Base-by-base conservation (phyloP, 75 land plant genomes). In the Picea glauca region DNA sequence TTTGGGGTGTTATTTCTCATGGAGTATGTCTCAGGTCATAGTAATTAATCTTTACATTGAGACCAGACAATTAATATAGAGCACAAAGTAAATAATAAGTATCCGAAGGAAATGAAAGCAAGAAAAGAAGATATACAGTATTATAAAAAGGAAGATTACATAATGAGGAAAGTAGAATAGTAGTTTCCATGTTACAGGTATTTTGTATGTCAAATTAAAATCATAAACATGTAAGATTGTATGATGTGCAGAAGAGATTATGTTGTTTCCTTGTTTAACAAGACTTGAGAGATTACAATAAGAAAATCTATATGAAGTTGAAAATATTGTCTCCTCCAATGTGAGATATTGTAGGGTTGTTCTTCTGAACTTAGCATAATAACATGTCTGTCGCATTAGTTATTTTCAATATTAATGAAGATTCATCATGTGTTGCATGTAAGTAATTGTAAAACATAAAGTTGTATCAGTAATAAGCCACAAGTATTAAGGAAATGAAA, bases 331-430 rank as follows among this genome's bases (percentile, higher is more conserved):
- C 20, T 80, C 88, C 77, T 88, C 89, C 79, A 91, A 65, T n/a
- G 79, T 60, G 23, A 91, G 77, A 76, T 81, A 83, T 59, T 91
- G 89, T 63, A 89, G 85, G 62, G 89, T 85, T 58, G 87, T n/a
- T n/a, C n/a, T 81, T 62, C 87, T 86, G 78, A 89, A 91, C 81
- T 82, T 91, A 11, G 93, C 93, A 40, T 40, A 43, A 43, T 4
- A 70, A 70, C 74, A 38, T 78, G 67, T 80, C 78, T 59, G 50
- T 17, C 2, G 1, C 12, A 58, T 11, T 59, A 33, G 46, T 84
- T n/a, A 73, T 72, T 74, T 68, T 84, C 57, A 90, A 80, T 50
- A 81, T 76, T 79, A 85, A 91, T 17, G 89, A 84, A 61, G 87
- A 84, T 13, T 68, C 62, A 64, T 80, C 88, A 81, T 88, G 85